Conservation (phyloP, 306 rosid genomes). For the Prinsepia uniflora region DNA sequence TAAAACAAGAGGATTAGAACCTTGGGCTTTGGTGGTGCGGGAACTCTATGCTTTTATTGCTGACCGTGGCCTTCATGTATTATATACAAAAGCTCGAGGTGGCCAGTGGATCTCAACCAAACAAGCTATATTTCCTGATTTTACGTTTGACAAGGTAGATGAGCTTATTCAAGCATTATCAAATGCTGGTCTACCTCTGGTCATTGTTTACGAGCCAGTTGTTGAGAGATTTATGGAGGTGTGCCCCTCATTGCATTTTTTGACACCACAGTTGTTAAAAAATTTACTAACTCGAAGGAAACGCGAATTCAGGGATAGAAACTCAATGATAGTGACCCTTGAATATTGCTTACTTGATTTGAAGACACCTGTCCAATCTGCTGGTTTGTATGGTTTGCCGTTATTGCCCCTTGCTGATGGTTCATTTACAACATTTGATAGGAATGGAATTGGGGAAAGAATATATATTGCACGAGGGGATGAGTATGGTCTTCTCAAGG, state of each 20-base stretch:
- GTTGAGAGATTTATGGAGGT: conserved; percentile 77
- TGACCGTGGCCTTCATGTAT: conserved; percentile 62
- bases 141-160: conserved; percentile 56
- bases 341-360: conserved; percentile 94
- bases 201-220: conserved; percentile 57
- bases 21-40: conserved; percentile 80
- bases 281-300: conserved; percentile 72
- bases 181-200: conserved; percentile 75
- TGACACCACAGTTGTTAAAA: conserved; percentile 79
- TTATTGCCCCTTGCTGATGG: conserved; percentile 86
- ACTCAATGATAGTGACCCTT: conserved; percentile 71
- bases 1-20: conserved; percentile 59
- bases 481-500: conserved; percentile 84
- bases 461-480: conserved; percentile 78
- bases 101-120: conserved; percentile 94
- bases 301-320: conserved; percentile 80
- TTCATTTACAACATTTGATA: conserved; percentile 70
- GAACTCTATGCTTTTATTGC: conserved; percentile 69
- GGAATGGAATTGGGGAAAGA: conserved; percentile 81
- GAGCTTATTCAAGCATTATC: conserved; percentile 71
- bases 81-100: conserved; percentile 86
- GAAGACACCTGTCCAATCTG: conserved; percentile 55
- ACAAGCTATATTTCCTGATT: conserved; percentile 94
- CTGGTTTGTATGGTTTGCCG: conserved; percentile 65
- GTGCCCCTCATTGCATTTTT: conserved; percentile 79